Evolutionary conservation across 2,329 filamentous ascomycete species (phyloP), one percentile per base, ranked within the genome.

Genomic region (Exophiala aquamarina): DNA sequence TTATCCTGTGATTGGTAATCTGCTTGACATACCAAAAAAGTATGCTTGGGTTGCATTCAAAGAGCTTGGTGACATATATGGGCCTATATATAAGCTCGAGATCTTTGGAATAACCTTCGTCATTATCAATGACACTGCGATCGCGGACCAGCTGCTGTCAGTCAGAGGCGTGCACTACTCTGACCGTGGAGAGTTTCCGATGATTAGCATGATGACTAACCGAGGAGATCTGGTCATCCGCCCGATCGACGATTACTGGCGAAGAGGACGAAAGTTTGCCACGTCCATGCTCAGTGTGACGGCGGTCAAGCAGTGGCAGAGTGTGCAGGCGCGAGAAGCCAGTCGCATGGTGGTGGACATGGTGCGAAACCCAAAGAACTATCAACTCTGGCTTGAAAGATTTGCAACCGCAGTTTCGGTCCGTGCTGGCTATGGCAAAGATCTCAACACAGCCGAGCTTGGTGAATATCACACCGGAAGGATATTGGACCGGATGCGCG

Each of bases 71-170:
- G 28, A 43, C 5, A 34, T 36, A 13, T 33, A 43, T n/a, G 40
- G 40, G 9, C 36, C 36, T 10, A 18, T 40, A 5, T 40, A 40
- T 14, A n/a, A 21, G 15, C 13, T 40, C 19, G 23, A 36, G 18
- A 36, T 43, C 19, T 15, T 69, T 41, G 67, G 68, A 7, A 58
- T 62, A 49, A 65, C 64, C 0, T 50, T 68, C 0, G 54, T 70
- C 15, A 64, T 70, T 34, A 34, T 69, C 32, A 63, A 68, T 43
- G 61, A 66, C 32, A 54, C 41, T 13, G 37, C 56, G 3, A 40
- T 58, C 1, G 66, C 65, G 2, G 35, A 54, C 15, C 64, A 68
- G n/a, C 45, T 70, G 1, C 34, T 70, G 14, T 63, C 59, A 3
- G 64, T 61, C 32, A 59, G 61, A 8, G 62, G 63, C 2, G 48